These are phyloP conservation scores for Gelatoporia subvermispora DNA, from an alignment of 768 basidiomycete species.

Conservation along the genomic window DNA sequence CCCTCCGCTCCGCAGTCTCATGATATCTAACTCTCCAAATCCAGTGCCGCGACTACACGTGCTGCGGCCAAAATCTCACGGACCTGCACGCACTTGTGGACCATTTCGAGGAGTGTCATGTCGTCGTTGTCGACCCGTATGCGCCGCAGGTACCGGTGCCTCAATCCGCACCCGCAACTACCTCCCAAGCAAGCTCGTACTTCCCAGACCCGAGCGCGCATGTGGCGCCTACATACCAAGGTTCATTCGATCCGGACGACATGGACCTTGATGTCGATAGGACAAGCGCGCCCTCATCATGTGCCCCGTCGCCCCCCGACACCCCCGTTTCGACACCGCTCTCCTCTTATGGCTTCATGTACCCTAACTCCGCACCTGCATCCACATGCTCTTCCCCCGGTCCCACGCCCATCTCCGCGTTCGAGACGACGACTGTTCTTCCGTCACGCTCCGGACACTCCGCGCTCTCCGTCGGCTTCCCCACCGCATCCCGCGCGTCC, in stretches of 20 bases:
- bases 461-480: constrained; percentile 32
- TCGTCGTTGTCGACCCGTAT: constrained; percentile 60
- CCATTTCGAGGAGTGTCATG: constrained; percentile 89
- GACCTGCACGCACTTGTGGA: constrained; percentile 83
- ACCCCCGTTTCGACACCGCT: constrained; percentile 41
- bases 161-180: constrained; percentile 5
- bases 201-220: constrained; percentile 17
- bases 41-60: constrained; percentile 83
- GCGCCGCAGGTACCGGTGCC: constrained; percentile 18
- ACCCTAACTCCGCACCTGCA: constrained; percentile 27
- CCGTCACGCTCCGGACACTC: constrained; percentile 35
- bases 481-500: constrained; percentile 24
- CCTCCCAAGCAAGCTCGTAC: constrained; percentile 13
- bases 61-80: constrained; percentile 75
- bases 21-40: background rate
- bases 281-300: constrained; percentile 28
- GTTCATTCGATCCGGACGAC: constrained; percentile 68
- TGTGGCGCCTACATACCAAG: constrained; percentile 20
- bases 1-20: background rate
- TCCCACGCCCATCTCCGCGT: constrained; percentile 39
- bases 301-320: constrained; percentile 37
- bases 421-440: constrained; percentile 51
- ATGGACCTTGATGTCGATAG: constrained; percentile 73
- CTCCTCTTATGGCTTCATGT: constrained; percentile 25
- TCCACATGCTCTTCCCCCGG: constrained; percentile 21